Evolutionary conservation across 2,329 filamentous ascomycete genomes (phyloP).

Genomic region (Aspergillus chevalieri): DNA sequence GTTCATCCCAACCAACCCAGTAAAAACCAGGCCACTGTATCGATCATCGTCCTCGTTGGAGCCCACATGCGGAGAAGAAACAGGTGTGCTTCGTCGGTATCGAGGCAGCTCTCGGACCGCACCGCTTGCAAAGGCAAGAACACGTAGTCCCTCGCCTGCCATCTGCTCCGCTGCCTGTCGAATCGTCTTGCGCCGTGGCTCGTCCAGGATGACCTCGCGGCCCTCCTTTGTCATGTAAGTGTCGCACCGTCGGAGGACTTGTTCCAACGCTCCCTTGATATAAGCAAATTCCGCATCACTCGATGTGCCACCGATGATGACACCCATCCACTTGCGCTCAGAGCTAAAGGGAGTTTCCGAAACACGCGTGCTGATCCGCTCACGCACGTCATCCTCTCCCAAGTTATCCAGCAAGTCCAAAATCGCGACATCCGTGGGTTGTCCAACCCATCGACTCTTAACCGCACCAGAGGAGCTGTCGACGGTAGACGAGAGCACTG

Average conservation of each 20-base stretch:
- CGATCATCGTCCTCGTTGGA: conserved; percentile 59
- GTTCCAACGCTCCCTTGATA: conserved; percentile 90
- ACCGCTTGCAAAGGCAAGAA: conserved; percentile 90
- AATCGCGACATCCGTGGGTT: conserved; percentile 96
- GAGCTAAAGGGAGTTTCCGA: conserved; percentile 94
- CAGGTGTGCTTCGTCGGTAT: conserved; percentile 39
- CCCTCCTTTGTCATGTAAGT: conserved; percentile 84
- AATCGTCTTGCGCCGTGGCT: conserved; percentile 66
- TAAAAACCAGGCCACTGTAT: conserved; percentile 80
- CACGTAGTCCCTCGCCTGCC: conserved; percentile 81
- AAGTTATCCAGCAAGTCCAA: conserved; percentile 87
- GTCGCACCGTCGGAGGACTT: conserved; percentile 78
- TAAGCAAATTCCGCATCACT: conserved; percentile 74
- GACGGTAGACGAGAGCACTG: conserved; percentile 79
- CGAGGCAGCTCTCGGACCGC: conserved; percentile 49
- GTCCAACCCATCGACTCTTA: conserved; percentile 89
- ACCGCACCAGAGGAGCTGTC: conserved; percentile 54
- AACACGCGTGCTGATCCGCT: conserved; percentile 73
- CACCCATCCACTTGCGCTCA: conserved; percentile 98
- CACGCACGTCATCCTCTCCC: conserved; percentile 83
- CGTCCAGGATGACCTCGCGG: conserved; percentile 77
- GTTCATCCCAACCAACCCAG: conserved; percentile 92
- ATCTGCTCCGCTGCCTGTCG: conserved; percentile 74
- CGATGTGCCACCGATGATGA: conserved; percentile 61
- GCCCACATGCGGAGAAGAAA: conserved; percentile 25